These are phyloP conservation scores for Paraglomus occultum DNA, from an alignment of 192 early-diverging fungal species.

Conservation along the genomic window DNA sequence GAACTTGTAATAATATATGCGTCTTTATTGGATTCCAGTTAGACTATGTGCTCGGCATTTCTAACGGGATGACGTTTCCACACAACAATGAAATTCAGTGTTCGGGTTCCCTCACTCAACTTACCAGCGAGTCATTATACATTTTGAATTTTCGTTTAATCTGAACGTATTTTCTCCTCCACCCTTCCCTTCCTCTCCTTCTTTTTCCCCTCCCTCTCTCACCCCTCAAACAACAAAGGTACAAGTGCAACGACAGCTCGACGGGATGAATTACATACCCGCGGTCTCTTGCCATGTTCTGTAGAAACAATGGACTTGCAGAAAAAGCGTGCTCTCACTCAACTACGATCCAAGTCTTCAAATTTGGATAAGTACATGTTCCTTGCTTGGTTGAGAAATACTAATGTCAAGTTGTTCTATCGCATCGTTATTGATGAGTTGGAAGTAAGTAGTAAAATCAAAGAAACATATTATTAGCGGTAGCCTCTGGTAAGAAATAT, in stretches of 20 bases:
- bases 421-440: slow-evolving; percentile 71
- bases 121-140: background rate
- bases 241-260: slow-evolving; percentile 49
- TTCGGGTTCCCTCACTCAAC: too few species aligned
- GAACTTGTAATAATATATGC: background rate
- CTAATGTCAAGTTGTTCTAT: slow-evolving; percentile 83
- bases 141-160: background rate
- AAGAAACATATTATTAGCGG: background rate
- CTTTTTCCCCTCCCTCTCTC: slow-evolving; percentile 61
- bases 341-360: slow-evolving; percentile 65
- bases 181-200: slow-evolving; percentile 54
- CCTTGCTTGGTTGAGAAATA: slow-evolving; percentile 78
- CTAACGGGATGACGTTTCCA: too few species aligned
- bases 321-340: slow-evolving; percentile 68
- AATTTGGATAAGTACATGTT: slow-evolving; percentile 85
- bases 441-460: slow-evolving; percentile 45
- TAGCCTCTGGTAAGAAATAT: background rate
- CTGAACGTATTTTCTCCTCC: background rate
- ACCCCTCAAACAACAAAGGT: slow-evolving; percentile 71
- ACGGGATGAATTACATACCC: slow-evolving; percentile 60
- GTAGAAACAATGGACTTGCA: slow-evolving; percentile 75
- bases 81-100: too few species aligned
- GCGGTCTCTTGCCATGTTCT: slow-evolving; percentile 70
- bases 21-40: background rate
- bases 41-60: too few species aligned